These are phyloP conservation scores for Arctostaphylos glauca DNA, from an alignment of 148 eudicot genomes.

Conservation along the genomic window DNA sequence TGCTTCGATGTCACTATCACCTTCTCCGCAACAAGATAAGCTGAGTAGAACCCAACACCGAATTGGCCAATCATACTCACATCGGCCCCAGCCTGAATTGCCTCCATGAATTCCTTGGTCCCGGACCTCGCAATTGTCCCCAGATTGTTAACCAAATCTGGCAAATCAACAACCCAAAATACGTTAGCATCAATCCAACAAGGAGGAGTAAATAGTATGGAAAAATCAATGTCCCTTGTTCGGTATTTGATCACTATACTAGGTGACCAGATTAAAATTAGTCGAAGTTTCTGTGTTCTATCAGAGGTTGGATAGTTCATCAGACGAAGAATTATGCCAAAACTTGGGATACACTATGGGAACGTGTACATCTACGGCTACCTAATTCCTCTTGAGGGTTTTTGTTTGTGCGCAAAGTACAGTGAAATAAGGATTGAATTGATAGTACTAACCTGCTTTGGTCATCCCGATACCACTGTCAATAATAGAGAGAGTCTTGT, in stretches of 20 bases:
- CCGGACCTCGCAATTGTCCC: conserved; percentile 95
- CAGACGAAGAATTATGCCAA: neutral
- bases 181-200: neutral
- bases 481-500: conserved; percentile 76
- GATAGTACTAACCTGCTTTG: conserved; percentile 58
- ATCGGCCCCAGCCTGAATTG: conserved; percentile 90
- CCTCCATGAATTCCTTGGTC: conserved; percentile 94
- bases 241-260: too few relatives aligned
- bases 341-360: neutral
- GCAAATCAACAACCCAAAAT: neutral
- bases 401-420: neutral
- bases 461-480: conserved; percentile 96
- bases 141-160: conserved; percentile 91
- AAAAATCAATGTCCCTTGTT: too few relatives aligned
- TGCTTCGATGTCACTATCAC: conserved; percentile 87
- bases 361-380: neutral
- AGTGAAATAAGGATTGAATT: neutral
- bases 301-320: too few relatives aligned
- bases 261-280: too few relatives aligned
- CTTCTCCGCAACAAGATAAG: conserved; percentile 86
- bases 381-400: neutral
- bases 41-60: conserved; percentile 90
- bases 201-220: too few relatives aligned
- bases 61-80: conserved; percentile 98
- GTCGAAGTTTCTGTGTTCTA: too few relatives aligned